Evolutionary conservation across 1,284 basidiomycete species (phyloP), one percentile per base, ranked within the genome.

Genomic region (Trametes pubescens): DNA sequence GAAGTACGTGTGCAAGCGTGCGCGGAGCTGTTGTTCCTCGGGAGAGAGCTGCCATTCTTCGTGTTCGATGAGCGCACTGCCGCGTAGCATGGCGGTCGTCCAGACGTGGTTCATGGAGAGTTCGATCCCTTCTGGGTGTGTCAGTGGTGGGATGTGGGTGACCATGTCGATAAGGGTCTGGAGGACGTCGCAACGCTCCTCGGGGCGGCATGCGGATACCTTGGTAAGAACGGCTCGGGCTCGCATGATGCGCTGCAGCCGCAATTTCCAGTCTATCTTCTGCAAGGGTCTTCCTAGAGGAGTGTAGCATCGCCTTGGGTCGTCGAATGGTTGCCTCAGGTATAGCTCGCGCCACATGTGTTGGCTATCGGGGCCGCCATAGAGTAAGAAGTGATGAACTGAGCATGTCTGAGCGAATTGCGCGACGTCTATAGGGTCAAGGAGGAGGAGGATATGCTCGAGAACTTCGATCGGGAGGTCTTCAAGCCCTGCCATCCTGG

Each of bases 261-360:
- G 79, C 4, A 57, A 65, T 69, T 75, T 82, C 89, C 89, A 91
- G 66, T 86, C 76, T n/a, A 88, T 73, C 10, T 65, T 61, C 1
- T 70, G 72, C 0, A 59, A 53, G 1, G 68, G 74, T 14, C 71
- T 40, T 16, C 88, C 87, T 8, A 82, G 74, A 6, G 76, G 74
- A 2, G 78, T 80, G 7, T 83, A 68, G 55, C 86, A 83, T 24
- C 57, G 59, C 4, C 85, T 77, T 1, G 84, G 87, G 68, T 91
- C 88, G 61, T 91, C 89, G 51, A 89, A 78, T 0, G 80, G 79
- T 66, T 87, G 82, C 0, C 73, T 62, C 51, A 91, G 84, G 72
- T 90, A 91, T 1, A 91, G 77, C 16, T 73, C 76, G 4, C 87
- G 81, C 90, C 90, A 91, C 52, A 91, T 73, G 57, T 79, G 79